Evolutionary conservation across 257 asterid species (phyloP).

Genomic region (Mentha longifolia): DNA sequence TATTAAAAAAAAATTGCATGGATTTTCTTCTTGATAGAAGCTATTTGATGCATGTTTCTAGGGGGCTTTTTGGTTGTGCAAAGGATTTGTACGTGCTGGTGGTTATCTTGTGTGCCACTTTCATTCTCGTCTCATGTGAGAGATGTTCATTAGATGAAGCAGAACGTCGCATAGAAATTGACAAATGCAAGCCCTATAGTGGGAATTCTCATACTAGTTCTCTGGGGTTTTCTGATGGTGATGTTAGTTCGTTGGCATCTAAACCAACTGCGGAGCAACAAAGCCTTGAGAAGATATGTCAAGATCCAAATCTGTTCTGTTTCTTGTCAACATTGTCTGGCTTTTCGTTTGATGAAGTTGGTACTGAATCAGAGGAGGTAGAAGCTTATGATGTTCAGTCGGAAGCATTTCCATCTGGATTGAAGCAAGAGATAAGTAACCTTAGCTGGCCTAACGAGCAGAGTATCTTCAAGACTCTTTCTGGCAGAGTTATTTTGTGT

Average conservation of each 20-base stretch:
- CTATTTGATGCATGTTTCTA: conserved; percentile 24
- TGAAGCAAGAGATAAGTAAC: conserved; percentile 41
- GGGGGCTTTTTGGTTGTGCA: conserved; percentile 34
- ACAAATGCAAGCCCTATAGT: conserved; percentile 43
- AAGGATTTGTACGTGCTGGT: conserved; percentile 34
- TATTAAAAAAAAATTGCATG: background rate
- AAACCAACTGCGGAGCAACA: conserved; percentile 34
- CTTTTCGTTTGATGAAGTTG: conserved; percentile 33
- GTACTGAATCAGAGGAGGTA: conserved; percentile 27
- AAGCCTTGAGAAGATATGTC: conserved; percentile 47
- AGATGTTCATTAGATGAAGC: conserved; percentile 38
- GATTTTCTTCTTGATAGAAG: conserved; percentile 27
- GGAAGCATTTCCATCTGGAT: conserved; percentile 37
- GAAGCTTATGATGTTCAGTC: conserved; percentile 39
- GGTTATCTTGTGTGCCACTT: conserved; percentile 36
- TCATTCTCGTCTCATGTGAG: conserved; percentile 34
- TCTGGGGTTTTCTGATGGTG: conserved; percentile 39
- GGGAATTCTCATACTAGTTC: conserved; percentile 27
- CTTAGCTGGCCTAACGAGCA: conserved; percentile 46
- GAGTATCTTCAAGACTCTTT: conserved; percentile 47
- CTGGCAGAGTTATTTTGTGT: conserved; percentile 62
- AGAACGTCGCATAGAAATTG: conserved; percentile 39
- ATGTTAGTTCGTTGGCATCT: conserved; percentile 35
- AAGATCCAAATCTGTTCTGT: conserved; percentile 57
- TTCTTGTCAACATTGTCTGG: conserved; percentile 69